Percentiles rank a stretch among this genome's conserved stretches.
Conservation (phyloP, 208 protist species). For the Borovskyia barvae region DNA sequence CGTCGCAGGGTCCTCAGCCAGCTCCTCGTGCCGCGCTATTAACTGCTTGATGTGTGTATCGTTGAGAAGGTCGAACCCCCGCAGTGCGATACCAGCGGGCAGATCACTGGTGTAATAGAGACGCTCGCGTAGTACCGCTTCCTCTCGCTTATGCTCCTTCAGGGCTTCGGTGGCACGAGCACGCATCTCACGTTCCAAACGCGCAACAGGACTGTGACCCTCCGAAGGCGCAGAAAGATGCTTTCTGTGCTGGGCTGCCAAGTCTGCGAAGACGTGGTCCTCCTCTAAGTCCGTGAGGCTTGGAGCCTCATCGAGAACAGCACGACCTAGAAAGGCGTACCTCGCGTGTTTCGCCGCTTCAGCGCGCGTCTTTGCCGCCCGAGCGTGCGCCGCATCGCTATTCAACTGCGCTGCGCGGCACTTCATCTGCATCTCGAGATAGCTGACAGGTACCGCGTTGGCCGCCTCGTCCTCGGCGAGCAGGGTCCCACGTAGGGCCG, state of each 20-base stretch:
- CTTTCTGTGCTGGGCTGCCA: background rate
- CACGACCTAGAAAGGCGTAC: background rate
- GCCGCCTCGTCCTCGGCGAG: constrained; percentile 27
- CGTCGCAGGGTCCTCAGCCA: constrained; percentile 25
- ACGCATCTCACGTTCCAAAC: constrained; percentile 25
- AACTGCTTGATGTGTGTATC: constrained; percentile 29
- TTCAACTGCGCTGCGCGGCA: constrained; percentile 30
- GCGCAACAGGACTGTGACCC: constrained; percentile 5
- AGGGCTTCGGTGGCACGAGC: constrained; percentile 19
- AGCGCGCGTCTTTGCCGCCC: background rate
- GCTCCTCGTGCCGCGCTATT: constrained; percentile 30
- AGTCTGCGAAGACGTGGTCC: background rate
- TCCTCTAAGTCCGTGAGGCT: background rate
- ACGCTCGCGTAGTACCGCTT: constrained; percentile 18
- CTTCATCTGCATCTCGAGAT: constrained; percentile 47
- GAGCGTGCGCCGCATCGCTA: constrained; percentile 14
- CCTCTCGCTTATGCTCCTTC: constrained; percentile 10
- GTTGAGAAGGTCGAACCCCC: constrained; percentile 27
- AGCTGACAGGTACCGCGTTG: constrained; percentile 33
- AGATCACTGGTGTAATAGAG: constrained; percentile 34
- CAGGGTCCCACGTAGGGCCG: constrained; percentile 27
- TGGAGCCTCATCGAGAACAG: background rate
- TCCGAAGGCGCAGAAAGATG: no score
- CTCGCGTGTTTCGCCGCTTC: background rate
- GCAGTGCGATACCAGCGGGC: constrained; percentile 27